Evolutionary conservation across 768 basidiomycete genomes (phyloP), one percentile per base, ranked within the genome.

Genomic region (Mycena olivaceomarginata): DNA sequence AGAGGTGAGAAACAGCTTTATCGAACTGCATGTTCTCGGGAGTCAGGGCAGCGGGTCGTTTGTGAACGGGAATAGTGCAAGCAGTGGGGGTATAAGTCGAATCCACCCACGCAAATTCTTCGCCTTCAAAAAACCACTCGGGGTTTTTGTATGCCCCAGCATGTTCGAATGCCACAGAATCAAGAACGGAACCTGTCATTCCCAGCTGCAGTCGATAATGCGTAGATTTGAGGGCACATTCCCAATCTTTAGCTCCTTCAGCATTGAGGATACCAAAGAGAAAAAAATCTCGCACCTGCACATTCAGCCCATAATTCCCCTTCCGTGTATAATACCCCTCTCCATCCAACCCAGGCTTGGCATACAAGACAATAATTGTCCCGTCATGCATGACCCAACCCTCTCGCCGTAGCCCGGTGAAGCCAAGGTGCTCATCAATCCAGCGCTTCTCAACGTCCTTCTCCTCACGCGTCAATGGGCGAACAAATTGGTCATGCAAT

Each of bases 231-330:
- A 43, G 43, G 43, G 12, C n/a, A 43, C 43, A 43, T 43, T 43
- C 43, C 43, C 43, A 7, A 43, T 43, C 43, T 43, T 43, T 43
- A 43, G 7, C 7, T 43, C 7, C 43, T 6, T 43, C 43, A 43
- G 43, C 6, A 43, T 12, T 7, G 43, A 12, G 12, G 12, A 43
- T 12, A 43, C 12, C n/a, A n/a, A n/a, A n/a, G n/a, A n/a, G 12
- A 7, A 43, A 43, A 43, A n/a, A 43, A 43, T 43, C 43, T 43
- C 43, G 12, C 70, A 63, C 84, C 82, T 86, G 86, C 8, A 81
- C 75, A 82, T 87, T 87, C 1, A 86, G 77, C 4, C 84, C 86
- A 84, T 87, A 86, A n/a, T n/a, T n/a, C n/a, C n/a, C n/a, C n/a
- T n/a, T n/a, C n/a, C n/a, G n/a, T n/a, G n/a, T n/a, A n/a, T n/a